These are phyloP conservation scores for Trichoderma polysporum DNA, from an alignment of 2,329 filamentous ascomycete species.

Conservation along the genomic window DNA sequence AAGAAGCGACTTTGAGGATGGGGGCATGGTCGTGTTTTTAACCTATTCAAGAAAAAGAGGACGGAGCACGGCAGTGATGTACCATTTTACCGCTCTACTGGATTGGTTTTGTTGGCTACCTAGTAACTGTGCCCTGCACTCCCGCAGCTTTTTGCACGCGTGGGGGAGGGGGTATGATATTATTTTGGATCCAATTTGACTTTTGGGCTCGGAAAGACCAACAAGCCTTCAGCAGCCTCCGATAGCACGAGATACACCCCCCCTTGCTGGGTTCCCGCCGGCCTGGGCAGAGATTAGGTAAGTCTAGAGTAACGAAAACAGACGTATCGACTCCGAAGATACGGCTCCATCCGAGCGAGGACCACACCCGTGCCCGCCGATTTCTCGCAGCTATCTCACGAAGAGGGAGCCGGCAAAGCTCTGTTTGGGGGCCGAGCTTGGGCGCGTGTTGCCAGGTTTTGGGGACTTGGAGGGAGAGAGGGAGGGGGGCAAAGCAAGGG, in stretches of 20 bases:
- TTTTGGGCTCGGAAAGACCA: conserved; percentile 10
- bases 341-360: conserved; percentile 19
- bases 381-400: conserved; percentile 13
- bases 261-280: conserved; percentile 17
- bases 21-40: conserved; percentile 23
- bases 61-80: conserved; percentile 9
- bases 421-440: conserved; percentile 10
- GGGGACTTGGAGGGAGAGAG: neutral
- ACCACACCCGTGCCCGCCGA: conserved; percentile 1
- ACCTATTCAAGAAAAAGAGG: conserved; percentile 18
- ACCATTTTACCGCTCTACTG: conserved; percentile 17
- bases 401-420: conserved; percentile 8
- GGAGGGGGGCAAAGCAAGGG: neutral
- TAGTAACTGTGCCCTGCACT: conserved; percentile 21
- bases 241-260: conserved; percentile 11
- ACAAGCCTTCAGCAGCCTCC: conserved; percentile 4
- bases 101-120: conserved; percentile 14
- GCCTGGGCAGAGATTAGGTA: conserved; percentile 20
- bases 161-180: conserved; percentile 20
- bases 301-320: conserved; percentile 23
- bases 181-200: conserved; percentile 21
- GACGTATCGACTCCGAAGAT: neutral
- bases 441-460: conserved; percentile 7
- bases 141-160: conserved; percentile 16
- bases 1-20: conserved; percentile 1